Base-by-base conservation (phyloP, 73 alveolate genomes). In the Tetrahymena elliotti region DNA sequence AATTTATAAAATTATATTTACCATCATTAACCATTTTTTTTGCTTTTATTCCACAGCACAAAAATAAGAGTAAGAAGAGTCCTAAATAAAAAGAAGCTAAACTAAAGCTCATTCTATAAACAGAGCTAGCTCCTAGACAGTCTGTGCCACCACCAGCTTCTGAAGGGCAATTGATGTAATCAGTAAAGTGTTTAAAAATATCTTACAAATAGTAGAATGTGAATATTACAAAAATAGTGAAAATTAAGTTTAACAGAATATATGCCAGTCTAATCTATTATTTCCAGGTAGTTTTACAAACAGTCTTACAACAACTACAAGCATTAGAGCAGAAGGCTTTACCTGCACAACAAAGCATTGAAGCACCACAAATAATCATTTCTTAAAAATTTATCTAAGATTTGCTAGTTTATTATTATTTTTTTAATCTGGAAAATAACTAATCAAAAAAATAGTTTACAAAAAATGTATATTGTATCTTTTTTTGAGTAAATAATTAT, bases 41-140 rank as follows among this genome's bases (percentile, higher is more conserved):
- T 4, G 88, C 36, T 68, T 97, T 97, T 13, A 88, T 84, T 11
- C 88, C 82, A 83, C 96, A 94, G 92, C 98, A 95, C 8, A 96
- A 52, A 16, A 96, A 68, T 34, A 97, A 95, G 6, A 94, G 52
- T 33, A 93, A 24, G 54, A 97, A 52, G 4, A 98, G 83, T 39
- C 96, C 47, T 1, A 94, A 88, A 83, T 98, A 98, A 95, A 98
- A 95, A 92, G 95, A 40, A 52, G 96, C 95, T 27, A 98, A 96
- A 33, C 93, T 95, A 93, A 98, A 98, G 52, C 98, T 97, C 98
- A 98, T 98, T 95, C 99, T 97, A 94, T 96, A 96, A 41, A 98
- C 94, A n/a, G 98, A 98, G 24, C 98, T 94, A 2, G 97, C 94
- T 27, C 99, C 99, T 94, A 98, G 52, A 94, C 99, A 98, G 11